Conservation (phyloP, 2,329 filamentous ascomycete species). For the Nemania serpens region DNA sequence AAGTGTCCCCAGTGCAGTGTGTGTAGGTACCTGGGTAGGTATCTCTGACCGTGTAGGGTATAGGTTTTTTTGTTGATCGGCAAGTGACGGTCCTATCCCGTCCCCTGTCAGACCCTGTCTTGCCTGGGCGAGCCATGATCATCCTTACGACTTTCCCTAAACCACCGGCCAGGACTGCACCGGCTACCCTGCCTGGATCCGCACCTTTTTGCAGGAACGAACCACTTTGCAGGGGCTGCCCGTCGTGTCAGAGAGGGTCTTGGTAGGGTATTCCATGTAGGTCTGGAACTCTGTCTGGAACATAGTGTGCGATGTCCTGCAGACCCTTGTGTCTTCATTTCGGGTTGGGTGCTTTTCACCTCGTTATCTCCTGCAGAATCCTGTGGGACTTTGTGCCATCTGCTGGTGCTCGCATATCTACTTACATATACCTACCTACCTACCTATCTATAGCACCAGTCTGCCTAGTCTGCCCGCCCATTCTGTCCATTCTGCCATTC, state of each 20-base stretch:
- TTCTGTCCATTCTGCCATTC: no score
- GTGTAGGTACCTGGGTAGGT: background rate
- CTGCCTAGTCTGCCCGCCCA: no score
- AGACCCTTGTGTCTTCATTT: constrained; percentile 28
- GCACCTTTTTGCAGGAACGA: constrained; percentile 15
- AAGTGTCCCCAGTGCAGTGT: no score
- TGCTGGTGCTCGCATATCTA: background rate
- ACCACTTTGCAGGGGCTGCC: constrained; percentile 8
- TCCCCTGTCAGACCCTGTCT: constrained; percentile 10
- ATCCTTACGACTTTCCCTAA: constrained; percentile 22
- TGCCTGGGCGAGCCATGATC: constrained; percentile 23
- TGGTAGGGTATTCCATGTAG: constrained; percentile 1
- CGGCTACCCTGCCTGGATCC: constrained; percentile 14
- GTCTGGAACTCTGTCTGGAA: constrained; percentile 19
- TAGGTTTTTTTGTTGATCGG: constrained; percentile 9
- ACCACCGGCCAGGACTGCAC: constrained; percentile 1
- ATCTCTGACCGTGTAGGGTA: constrained; percentile 5
- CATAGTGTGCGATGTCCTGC: constrained; percentile 26
- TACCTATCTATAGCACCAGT: background rate
- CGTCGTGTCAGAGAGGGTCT: constrained; percentile 12
- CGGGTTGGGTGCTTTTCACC: constrained; percentile 10
- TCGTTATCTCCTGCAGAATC: no score
- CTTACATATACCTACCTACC: background rate
- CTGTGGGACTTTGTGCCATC: constrained; percentile 13
- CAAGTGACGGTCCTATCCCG: constrained; percentile 6